Conservation (phyloP, 768 basidiomycete species). For the Mycena vitilis region DNA sequence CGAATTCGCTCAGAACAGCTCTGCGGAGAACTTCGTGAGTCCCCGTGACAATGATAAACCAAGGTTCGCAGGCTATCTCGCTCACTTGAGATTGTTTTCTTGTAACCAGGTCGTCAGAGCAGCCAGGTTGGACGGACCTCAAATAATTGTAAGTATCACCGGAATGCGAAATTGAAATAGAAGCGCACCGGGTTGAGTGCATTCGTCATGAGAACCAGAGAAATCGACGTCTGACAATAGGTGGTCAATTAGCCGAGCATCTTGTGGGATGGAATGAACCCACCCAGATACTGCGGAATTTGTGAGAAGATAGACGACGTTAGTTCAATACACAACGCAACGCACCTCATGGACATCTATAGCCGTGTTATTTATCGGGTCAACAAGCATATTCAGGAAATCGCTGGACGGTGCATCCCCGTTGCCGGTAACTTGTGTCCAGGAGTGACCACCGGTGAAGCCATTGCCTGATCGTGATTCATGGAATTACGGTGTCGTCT, state of each 20-base stretch:
- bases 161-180: neutral
- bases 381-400: slow-evolving; percentile 53
- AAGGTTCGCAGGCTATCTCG: neutral
- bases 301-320: no score
- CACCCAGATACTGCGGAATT: slow-evolving; percentile 32
- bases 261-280: neutral
- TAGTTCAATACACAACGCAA: neutral
- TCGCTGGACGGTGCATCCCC: slow-evolving; percentile 54
- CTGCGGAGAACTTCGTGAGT: slow-evolving; percentile 37
- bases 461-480: slow-evolving; percentile 45
- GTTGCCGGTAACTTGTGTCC: slow-evolving; percentile 51
- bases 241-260: neutral
- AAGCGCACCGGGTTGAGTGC: slow-evolving; percentile 53
- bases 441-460: slow-evolving; percentile 59
- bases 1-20: slow-evolving; percentile 59
- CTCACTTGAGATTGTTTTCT: slow-evolving; percentile 56
- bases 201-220: slow-evolving; percentile 55
- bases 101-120: slow-evolving; percentile 55
- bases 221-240: slow-evolving; percentile 53
- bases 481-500: no score
- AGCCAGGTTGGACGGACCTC: slow-evolving; percentile 55
- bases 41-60: no score
- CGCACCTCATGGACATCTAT: slow-evolving; percentile 59
- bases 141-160: no score
- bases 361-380: slow-evolving; percentile 56